These are phyloP conservation scores for Kwoniella shivajii DNA, from an alignment of 1,284 basidiomycete genomes.

Conservation along the genomic window DNA sequence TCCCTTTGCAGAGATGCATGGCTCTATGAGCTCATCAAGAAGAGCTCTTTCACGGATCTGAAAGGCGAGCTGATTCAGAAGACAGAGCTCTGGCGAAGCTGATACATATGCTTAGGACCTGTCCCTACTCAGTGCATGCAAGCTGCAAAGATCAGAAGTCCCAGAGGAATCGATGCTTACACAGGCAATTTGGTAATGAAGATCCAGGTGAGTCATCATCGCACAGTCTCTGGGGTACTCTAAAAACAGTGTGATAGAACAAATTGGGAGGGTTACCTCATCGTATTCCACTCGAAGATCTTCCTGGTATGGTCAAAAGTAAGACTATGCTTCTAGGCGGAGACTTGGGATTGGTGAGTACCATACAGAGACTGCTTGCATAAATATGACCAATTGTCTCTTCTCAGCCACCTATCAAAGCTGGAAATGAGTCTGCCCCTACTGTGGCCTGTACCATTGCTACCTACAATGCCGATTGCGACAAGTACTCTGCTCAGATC, in stretches of 20 bases:
- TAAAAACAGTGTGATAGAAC: constrained; percentile 36
- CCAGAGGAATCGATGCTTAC: constrained; percentile 51
- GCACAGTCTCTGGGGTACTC: background rate
- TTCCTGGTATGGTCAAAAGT: constrained; percentile 41
- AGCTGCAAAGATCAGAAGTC: constrained; percentile 48
- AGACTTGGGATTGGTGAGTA: constrained; percentile 47
- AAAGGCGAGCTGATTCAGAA: constrained; percentile 30
- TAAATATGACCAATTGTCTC: background rate
- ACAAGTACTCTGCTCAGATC: constrained; percentile 53
- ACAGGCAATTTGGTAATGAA: constrained; percentile 52
- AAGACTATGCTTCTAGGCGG: constrained; percentile 45
- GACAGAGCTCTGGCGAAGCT: background rate
- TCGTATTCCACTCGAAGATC: constrained; percentile 40
- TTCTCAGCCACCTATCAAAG: constrained; percentile 38
- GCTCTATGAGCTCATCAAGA: constrained; percentile 57
- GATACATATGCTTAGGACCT: constrained; percentile 27
- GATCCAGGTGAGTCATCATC: constrained; percentile 31
- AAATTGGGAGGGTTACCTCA: constrained; percentile 57
- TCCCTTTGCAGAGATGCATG: constrained; percentile 33
- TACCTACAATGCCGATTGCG: constrained; percentile 48
- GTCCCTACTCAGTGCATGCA: constrained; percentile 52
- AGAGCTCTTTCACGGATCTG: constrained; percentile 44
- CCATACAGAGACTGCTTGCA: background rate
- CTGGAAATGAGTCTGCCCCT: constrained; percentile 39
- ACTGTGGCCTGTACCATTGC: constrained; percentile 57